Evolutionary conservation across 805 yeast genomes (phyloP).

Genomic region (Ogataea neopini): DNA sequence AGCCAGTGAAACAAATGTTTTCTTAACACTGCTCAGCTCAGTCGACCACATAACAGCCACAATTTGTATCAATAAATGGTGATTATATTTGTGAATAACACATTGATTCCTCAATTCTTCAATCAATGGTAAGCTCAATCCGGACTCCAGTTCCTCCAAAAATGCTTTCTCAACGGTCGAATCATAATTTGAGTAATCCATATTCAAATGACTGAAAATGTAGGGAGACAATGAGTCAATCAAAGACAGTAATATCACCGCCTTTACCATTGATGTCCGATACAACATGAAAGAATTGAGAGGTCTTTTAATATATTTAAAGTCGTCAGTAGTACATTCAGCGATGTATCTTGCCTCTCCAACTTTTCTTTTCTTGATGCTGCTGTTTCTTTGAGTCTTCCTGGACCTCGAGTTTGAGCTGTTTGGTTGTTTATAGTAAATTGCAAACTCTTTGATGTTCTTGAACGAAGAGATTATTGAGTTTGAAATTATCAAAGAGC

Average conservation of each 20-base stretch:
- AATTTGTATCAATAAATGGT: constrained; percentile 42
- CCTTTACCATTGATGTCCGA: constrained; percentile 44
- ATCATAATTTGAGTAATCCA: constrained; percentile 22
- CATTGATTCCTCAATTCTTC: constrained; percentile 16
- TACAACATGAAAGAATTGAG: constrained; percentile 50
- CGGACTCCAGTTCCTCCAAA: constrained; percentile 14
- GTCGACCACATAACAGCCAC: constrained; percentile 49
- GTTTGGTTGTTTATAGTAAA: constrained; percentile 27
- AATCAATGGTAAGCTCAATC: constrained; percentile 10
- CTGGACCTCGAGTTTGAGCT: constrained; percentile 5
- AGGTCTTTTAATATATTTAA: constrained; percentile 43
- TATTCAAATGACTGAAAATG: constrained; percentile 19
- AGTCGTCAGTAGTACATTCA: background rate
- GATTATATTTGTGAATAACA: constrained; percentile 37
- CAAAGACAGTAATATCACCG: constrained; percentile 34
- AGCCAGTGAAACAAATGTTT: constrained; percentile 40
- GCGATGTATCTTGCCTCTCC: constrained; percentile 3
- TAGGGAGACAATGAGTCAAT: constrained; percentile 27
- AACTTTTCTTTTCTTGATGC: constrained; percentile 8
- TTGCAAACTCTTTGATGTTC: constrained; percentile 25
- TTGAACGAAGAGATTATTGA: constrained; percentile 27
- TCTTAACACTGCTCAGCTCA: constrained; percentile 38
- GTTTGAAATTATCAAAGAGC: constrained; percentile 14
- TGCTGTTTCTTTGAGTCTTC: background rate
- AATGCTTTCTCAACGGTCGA: constrained; percentile 17